phyloP scores from a whole-genome alignment of 192 early-diverging fungal genomes.

The Dissophora ornata region DNA sequence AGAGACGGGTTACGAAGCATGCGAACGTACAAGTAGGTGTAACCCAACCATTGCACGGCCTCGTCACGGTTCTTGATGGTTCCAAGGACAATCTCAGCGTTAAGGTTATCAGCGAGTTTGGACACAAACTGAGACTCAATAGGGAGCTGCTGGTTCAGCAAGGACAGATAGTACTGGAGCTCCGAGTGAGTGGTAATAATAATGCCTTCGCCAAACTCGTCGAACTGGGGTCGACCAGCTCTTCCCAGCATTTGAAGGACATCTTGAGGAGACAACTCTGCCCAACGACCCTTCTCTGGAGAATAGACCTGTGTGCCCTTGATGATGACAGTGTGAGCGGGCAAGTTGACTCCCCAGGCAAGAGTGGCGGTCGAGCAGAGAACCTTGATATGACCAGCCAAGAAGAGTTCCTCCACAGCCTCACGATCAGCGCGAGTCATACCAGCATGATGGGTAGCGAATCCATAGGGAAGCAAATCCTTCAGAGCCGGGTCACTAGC shows the following conservation, averaged over 20 bases:
- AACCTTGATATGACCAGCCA: constrained; percentile 89
- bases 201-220: constrained; percentile 95
- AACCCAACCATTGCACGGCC: constrained; percentile 95
- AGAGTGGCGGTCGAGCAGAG: constrained; percentile 96
- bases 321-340: constrained; percentile 98
- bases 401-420: constrained; percentile 94
- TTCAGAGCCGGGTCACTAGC: constrained; percentile 87
- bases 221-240: constrained; percentile 96
- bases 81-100: constrained; percentile 97
- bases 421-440: constrained; percentile 92
- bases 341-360: constrained; percentile 99
- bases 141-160: constrained; percentile 95
- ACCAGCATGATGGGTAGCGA: constrained; percentile 97
- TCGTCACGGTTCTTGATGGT: constrained; percentile 91
- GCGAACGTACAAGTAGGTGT: constrained; percentile 95
- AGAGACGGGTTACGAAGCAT: constrained; percentile 93
- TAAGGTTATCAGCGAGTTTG: constrained; percentile 89
- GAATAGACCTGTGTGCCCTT: constrained; percentile 98
- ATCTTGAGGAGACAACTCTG: constrained; percentile 96
- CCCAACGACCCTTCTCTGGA: constrained; percentile 95
- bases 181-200: constrained; percentile 95
- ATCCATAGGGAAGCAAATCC: constrained; percentile 94
- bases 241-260: constrained; percentile 98
- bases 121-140: constrained; percentile 96
- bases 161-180: constrained; percentile 94